A percentile compares a stretch with the other conserved stretches of the same genome.
These are phyloP conservation scores for Angomonas desouzai DNA, from an alignment of 208 protist genomes.

Conservation along the genomic window DNA sequence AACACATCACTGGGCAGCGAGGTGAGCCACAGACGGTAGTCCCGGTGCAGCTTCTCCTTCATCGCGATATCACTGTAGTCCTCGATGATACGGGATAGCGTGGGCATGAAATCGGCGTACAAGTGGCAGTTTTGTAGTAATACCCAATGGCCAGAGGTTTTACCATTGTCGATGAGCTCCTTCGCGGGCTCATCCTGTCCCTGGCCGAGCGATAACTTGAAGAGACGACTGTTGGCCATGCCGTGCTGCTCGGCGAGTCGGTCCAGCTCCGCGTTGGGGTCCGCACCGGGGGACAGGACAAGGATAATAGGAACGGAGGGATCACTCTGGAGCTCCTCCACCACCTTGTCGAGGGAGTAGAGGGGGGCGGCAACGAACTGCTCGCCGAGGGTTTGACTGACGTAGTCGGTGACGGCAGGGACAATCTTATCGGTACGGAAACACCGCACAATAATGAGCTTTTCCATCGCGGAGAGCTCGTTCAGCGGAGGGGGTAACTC, in stretches of 20 bases:
- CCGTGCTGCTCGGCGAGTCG: slow-evolving; percentile 92
- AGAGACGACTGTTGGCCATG: slow-evolving; percentile 78
- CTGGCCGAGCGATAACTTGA: slow-evolving; percentile 95
- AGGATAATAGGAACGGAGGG: slow-evolving; percentile 95
- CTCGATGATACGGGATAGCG: slow-evolving; percentile 91
- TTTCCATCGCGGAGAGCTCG: slow-evolving; percentile 72
- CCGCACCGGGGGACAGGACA: slow-evolving; percentile 96
- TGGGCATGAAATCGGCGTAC: slow-evolving; percentile 93
- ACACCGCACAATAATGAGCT: slow-evolving; percentile 91
- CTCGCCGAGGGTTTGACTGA: slow-evolving; percentile 69
- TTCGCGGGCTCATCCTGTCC: slow-evolving; percentile 92
- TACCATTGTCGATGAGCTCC: slow-evolving; percentile 87
- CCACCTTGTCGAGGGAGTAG: slow-evolving; percentile 91
- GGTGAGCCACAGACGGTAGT: slow-evolving; percentile 98
- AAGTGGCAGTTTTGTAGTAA: slow-evolving; percentile 96
- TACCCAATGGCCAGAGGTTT: slow-evolving; percentile 90
- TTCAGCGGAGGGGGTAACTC: slow-evolving; percentile 59
- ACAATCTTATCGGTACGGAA: slow-evolving; percentile 96
- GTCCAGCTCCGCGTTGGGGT: slow-evolving; percentile 94
- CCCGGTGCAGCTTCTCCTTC: slow-evolving; percentile 88
- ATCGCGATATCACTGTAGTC: slow-evolving; percentile 83
- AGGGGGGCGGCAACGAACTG: slow-evolving; percentile 91
- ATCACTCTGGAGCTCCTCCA: slow-evolving; percentile 85
- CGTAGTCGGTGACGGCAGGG: slow-evolving; percentile 91
- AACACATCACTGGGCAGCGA: slow-evolving; percentile 96